Evolutionary conservation across 345 rosid genomes (phyloP).

Genomic region (Trapa bicornis): DNA sequence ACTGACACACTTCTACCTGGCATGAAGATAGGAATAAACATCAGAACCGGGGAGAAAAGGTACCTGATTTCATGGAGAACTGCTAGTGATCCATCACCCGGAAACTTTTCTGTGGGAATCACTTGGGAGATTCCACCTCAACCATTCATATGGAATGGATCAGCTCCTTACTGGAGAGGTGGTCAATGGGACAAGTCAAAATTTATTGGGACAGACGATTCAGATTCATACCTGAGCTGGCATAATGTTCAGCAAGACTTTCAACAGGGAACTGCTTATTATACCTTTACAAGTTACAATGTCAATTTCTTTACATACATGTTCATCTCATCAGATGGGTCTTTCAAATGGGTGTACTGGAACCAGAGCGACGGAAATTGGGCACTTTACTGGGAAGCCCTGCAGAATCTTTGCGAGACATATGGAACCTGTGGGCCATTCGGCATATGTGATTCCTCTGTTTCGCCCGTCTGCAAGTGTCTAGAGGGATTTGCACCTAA

Average conservation of each 20-base stretch:
- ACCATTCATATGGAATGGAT: conserved; percentile 6
- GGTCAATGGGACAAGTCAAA: conserved; percentile 6
- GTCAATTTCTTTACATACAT: not conserved
- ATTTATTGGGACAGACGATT: not conserved
- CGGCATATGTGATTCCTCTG: conserved; percentile 15
- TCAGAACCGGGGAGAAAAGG: conserved; percentile 6
- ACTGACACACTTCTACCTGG: conserved; percentile 21
- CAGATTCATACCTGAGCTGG: not conserved
- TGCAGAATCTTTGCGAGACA: conserved; percentile 15
- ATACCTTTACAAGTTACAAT: not conserved
- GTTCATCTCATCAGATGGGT: conserved; percentile 9
- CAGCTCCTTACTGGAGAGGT: not conserved
- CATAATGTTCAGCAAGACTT: not conserved
- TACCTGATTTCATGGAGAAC: conserved; percentile 22
- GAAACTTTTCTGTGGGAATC: conserved; percentile 13
- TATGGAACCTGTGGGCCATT: conserved; percentile 20
- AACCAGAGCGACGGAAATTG: conserved; percentile 6
- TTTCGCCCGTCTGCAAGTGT: conserved; percentile 14
- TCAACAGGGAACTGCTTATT: conserved; percentile 5
- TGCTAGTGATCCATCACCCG: conserved; percentile 20
- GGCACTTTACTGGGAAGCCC: conserved; percentile 6
- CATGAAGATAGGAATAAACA: conserved; percentile 29
- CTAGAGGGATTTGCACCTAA: conserved; percentile 26
- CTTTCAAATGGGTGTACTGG: conserved; percentile 9
- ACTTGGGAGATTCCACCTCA: conserved; percentile 16